A percentile compares a stretch with the other conserved stretches of the same genome.
phyloP scores from a whole-genome alignment of 2,329 filamentous ascomycete genomes.

The Fusarium sambucinum region DNA sequence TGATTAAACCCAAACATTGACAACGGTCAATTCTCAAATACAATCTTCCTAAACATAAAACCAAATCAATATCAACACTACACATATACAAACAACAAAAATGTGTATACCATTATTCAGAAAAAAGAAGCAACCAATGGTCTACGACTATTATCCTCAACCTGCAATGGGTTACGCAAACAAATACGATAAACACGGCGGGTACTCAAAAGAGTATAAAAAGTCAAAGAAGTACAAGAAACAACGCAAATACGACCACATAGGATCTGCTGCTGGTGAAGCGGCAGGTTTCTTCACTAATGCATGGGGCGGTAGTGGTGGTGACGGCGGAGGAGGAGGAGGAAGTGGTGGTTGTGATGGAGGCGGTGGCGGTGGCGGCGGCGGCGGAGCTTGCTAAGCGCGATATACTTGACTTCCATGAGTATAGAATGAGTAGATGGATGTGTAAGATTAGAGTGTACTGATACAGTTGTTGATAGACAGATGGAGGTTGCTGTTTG shows the following conservation, averaged over 20 bases:
- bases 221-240: constrained; percentile 1
- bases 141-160: not conserved
- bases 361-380: not conserved
- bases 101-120: constrained; percentile 1
- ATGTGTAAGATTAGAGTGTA: not conserved
- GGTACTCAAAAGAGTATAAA: not conserved
- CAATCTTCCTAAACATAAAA: not conserved
- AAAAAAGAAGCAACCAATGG: not conserved
- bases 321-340: not conserved
- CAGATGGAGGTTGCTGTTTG: not conserved
- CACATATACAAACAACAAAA: not conserved
- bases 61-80: not conserved
- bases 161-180: not conserved
- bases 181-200: not conserved
- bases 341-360: not conserved
- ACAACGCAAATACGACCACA: not conserved
- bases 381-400: not conserved
- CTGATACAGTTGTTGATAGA: not conserved
- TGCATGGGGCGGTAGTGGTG: not conserved
- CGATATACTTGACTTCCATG: not conserved
- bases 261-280: not conserved
- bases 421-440: not conserved
- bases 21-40: no score
- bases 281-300: not conserved
- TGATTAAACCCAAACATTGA: rapidly evolving